A percentile compares a stretch with the other conserved stretches of the same genome.
These are phyloP conservation scores for Neonectria hederae DNA, from an alignment of 2,329 filamentous ascomycete genomes.

Conservation along the genomic window DNA sequence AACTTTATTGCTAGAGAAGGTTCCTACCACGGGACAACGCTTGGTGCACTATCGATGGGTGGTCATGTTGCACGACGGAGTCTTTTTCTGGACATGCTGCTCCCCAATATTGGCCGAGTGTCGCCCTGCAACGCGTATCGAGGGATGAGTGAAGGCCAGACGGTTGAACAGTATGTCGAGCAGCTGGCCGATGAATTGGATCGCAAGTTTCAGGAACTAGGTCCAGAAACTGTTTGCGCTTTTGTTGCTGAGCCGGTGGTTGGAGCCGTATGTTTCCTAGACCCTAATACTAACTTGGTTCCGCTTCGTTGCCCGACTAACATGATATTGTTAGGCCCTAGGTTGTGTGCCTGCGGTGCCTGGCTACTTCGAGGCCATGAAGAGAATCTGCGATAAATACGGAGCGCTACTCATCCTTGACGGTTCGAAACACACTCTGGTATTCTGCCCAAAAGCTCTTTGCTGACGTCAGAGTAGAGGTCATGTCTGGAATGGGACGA, in stretches of 20 bases:
- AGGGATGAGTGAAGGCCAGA: conserved; percentile 37
- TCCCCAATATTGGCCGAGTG: conserved; percentile 37
- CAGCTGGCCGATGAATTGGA: conserved; percentile 67
- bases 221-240: conserved; percentile 72
- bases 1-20: conserved; percentile 73
- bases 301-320: too few species aligned
- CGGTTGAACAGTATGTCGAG: conserved; percentile 37
- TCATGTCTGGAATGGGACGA: conserved; percentile 76
- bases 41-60: conserved; percentile 71
- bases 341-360: conserved; percentile 4
- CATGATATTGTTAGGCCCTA: conserved; percentile 41
- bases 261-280: conserved; percentile 59
- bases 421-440: conserved; percentile 29
- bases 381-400: conserved; percentile 63
- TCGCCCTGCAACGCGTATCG: conserved; percentile 33
- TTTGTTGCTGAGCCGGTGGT: conserved; percentile 79
- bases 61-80: conserved; percentile 29
- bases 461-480: conserved; percentile 43
- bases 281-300: background rate
- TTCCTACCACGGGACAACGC: conserved; percentile 78
- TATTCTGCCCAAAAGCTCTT: too few species aligned
- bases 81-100: conserved; percentile 35
- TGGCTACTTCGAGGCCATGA: conserved; percentile 51
- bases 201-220: conserved; percentile 69
- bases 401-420: conserved; percentile 66